Percentiles rank a stretch among this genome's conserved stretches.
phyloP scores from a whole-genome alignment of 352 stramenopile genomes.

The Achlya hypogyna region DNA sequence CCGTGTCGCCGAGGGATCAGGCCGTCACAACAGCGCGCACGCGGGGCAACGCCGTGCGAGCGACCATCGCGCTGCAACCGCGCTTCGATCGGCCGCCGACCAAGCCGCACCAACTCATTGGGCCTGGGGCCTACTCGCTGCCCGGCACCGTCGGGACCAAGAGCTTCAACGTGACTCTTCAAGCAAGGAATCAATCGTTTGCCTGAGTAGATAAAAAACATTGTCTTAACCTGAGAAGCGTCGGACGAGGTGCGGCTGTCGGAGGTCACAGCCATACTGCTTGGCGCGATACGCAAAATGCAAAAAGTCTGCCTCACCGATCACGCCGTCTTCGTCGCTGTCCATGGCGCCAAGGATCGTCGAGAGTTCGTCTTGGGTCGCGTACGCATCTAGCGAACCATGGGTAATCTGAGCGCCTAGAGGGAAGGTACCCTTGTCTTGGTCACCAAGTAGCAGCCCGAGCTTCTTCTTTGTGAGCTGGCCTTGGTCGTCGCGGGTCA shows the following conservation, averaged over 20 bases:
- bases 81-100: conserved; percentile 45
- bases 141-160: conserved; percentile 44
- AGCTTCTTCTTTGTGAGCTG: conserved; percentile 76
- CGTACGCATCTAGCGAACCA: conserved; percentile 53
- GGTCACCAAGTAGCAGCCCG: conserved; percentile 64
- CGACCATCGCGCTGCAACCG: conserved; percentile 40
- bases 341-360: conserved; percentile 74
- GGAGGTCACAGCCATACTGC: not conserved
- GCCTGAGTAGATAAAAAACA: not conserved
- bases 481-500: conserved; percentile 56
- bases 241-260: conserved; percentile 2
- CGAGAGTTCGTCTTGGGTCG: conserved; percentile 69
- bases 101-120: conserved; percentile 32
- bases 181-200: conserved; percentile 3
- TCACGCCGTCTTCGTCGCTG: conserved; percentile 62
- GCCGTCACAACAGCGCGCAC: conserved; percentile 19
- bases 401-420: not conserved
- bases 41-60: conserved; percentile 29
- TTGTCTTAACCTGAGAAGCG: conserved; percentile 4
- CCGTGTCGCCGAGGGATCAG: not conserved
- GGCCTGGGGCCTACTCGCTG: conserved; percentile 45
- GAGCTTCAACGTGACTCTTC: conserved; percentile 65
- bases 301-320: conserved; percentile 73
- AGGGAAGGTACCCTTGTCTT: conserved; percentile 59
- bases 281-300: conserved; percentile 66